Evolutionary conservation across 768 basidiomycete species (phyloP).

Genomic region (Rhodotorula diobovata): DNA sequence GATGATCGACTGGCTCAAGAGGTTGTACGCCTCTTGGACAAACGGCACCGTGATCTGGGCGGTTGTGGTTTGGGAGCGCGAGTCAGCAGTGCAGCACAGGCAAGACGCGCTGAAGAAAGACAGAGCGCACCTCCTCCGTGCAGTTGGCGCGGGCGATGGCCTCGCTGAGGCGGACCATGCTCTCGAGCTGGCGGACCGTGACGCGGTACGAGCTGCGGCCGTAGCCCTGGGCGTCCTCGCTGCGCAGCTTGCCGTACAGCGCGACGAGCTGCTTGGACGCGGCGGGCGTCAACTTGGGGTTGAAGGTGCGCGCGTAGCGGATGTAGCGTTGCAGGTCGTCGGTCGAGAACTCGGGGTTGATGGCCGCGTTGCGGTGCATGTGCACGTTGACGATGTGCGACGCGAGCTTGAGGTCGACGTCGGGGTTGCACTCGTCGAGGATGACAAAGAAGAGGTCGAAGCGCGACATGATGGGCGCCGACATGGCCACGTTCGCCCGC

Average conservation of each 20-base stretch:
- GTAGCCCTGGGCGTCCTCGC: slow-evolving; percentile 83
- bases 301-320: slow-evolving; percentile 93
- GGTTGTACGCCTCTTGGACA: slow-evolving; percentile 89
- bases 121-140: slow-evolving; percentile 64
- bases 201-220: slow-evolving; percentile 92
- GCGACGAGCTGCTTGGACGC: slow-evolving; percentile 90
- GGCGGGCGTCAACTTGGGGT: slow-evolving; percentile 92
- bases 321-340: slow-evolving; percentile 96
- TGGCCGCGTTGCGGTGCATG: slow-evolving; percentile 87
- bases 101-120: neutral
- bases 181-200: slow-evolving; percentile 94
- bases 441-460: slow-evolving; percentile 99
- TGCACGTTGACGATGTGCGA: slow-evolving; percentile 97
- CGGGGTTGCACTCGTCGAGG: slow-evolving; percentile 91
- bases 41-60: slow-evolving; percentile 81
- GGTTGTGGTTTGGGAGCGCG: too few relatives aligned
- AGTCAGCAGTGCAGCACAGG: neutral
- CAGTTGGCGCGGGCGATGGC: slow-evolving; percentile 97
- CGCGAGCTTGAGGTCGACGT: slow-evolving; percentile 85
- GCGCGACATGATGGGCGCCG: slow-evolving; percentile 96
- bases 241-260: slow-evolving; percentile 84
- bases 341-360: slow-evolving; percentile 93
- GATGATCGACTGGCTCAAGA: slow-evolving; percentile 90
- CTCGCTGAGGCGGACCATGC: slow-evolving; percentile 95
- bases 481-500: slow-evolving; percentile 92